Percentiles rank a stretch among this genome's conserved stretches.
Conservation (phyloP, 208 protist species). For the Zelonia costaricensis region DNA sequence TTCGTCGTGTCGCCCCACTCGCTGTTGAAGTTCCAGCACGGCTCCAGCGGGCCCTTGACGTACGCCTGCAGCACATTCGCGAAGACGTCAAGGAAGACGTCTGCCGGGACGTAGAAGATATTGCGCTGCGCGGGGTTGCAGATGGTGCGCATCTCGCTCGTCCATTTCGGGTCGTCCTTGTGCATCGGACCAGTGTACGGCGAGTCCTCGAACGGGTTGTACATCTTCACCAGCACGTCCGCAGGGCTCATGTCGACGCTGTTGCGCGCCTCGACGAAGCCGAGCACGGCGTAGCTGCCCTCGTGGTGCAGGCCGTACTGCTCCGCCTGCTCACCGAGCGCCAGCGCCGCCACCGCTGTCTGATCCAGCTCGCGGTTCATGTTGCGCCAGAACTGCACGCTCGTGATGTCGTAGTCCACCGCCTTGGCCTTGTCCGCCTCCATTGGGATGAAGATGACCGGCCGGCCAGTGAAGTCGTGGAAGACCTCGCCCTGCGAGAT, state of each 20-base stretch:
- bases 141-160: slow-evolving; percentile 37
- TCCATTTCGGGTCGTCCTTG: slow-evolving; percentile 49
- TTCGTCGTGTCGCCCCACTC: slow-evolving; percentile 67
- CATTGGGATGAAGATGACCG: slow-evolving; percentile 50
- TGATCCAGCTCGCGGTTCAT: slow-evolving; percentile 38
- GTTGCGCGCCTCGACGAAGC: slow-evolving; percentile 42
- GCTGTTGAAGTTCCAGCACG: slow-evolving; percentile 66
- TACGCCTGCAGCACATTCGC: slow-evolving; percentile 48
- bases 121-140: slow-evolving; percentile 43
- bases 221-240: slow-evolving; percentile 73
- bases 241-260: slow-evolving; percentile 34
- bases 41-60: slow-evolving; percentile 34
- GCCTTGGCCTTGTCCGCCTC: slow-evolving; percentile 40
- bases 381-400: slow-evolving; percentile 59
- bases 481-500: slow-evolving; percentile 48
- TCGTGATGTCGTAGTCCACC: slow-evolving; percentile 54
- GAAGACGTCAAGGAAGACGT: slow-evolving; percentile 53
- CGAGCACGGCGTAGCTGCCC: slow-evolving; percentile 65
- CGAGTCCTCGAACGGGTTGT: slow-evolving; percentile 69
- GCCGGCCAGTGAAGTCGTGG: slow-evolving; percentile 62
- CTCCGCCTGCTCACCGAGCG: slow-evolving; percentile 40
- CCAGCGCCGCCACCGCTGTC: slow-evolving; percentile 50
- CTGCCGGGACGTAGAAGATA: slow-evolving; percentile 69
- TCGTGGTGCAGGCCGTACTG: slow-evolving; percentile 53
- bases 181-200: slow-evolving; percentile 73